Evolutionary conservation across 768 basidiomycete species (phyloP), one percentile per base, ranked within the genome.

Genomic region (Termitomyces sp.): DNA sequence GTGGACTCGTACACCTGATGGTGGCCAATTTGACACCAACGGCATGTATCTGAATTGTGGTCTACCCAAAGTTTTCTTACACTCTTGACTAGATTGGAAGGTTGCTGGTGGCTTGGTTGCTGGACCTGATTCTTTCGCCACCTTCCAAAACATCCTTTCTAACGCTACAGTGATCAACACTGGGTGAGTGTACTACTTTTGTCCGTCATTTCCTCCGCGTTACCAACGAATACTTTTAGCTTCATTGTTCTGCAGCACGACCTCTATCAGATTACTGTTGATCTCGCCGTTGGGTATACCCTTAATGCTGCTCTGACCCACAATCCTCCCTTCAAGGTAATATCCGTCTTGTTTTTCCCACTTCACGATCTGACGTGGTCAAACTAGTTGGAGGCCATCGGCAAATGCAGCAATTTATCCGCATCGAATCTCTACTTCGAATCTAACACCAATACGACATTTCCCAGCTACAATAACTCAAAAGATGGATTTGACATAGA

Each of bases 171-270:
- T 70, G 17, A 63, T 90, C 21, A 59, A 79, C 49, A 85, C 80
- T 39, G 88, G 88, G 84, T 83, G 61, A 58, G 77, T 66, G 21
- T 39, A 35, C 53, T 6, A n/a, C 47, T 8, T 32, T 41, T 49
- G 21, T 37, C 23, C 23, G 37, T 17, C 7, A 14, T 19, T 16
- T 30, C 47, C 17, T 44, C 21, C 7, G 30, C 21, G 16, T 54
- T 44, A 52, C 48, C 59, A 57, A 55, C 14, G 21, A 40, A 11
- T 41, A 12, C 50, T 21, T 37, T 41, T 27, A 78, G 93, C 65
- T 97, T 98, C 77, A 84, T 95, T 64, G 91, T 95, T 34, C 76
- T 98, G 54, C 80, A 94, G 69, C 92, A 94, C 63, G 95, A 97
- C 70, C 76, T 96, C 37, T 95, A 77, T 61, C 72, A 86, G 60